Percentiles rank a stretch among this genome's conserved stretches.
These are phyloP conservation scores for Russula vinacea DNA, from an alignment of 768 basidiomycete species.

Conservation along the genomic window DNA sequence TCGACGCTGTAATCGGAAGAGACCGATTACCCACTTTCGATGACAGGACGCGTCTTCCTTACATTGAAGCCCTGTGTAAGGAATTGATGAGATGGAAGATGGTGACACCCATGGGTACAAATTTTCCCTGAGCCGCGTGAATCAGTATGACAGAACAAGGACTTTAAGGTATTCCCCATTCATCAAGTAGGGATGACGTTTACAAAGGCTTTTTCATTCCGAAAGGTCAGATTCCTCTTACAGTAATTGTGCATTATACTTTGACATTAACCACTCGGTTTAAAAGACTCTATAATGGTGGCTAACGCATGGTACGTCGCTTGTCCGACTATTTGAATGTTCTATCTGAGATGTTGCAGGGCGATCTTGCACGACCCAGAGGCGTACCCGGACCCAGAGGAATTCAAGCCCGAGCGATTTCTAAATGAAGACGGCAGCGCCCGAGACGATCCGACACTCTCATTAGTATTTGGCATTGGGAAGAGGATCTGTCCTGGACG, in stretches of 20 bases:
- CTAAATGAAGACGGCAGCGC: conserved; percentile 18
- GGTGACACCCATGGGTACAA: conserved; percentile 10
- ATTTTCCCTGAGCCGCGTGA: background rate
- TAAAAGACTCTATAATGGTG: conserved; percentile 6
- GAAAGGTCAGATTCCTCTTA: background rate
- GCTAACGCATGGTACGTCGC: conserved; percentile 17
- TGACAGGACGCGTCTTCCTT: conserved; percentile 27
- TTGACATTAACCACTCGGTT: background rate
- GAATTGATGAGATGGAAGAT: background rate
- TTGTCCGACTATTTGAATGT: background rate
- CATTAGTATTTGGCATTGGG: conserved; percentile 16
- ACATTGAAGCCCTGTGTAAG: background rate
- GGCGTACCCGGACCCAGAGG: conserved; percentile 23
- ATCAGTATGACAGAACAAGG: background rate
- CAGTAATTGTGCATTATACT: too few relatives aligned
- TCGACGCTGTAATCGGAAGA: conserved; percentile 33
- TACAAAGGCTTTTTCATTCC: conserved; percentile 21
- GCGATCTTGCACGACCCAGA: conserved; percentile 22
- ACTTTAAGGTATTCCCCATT: background rate
- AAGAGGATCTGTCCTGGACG: conserved; percentile 31
- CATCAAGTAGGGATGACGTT: conserved; percentile 9
- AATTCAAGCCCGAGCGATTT: conserved; percentile 28
- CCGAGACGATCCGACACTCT: conserved; percentile 14
- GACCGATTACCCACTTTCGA: conserved; percentile 34
- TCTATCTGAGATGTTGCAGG: conserved; percentile 1